Evolutionary conservation across 148 eudicot genomes (phyloP), one percentile per base, ranked within the genome.

Genomic region (Rhododendron vialii): DNA sequence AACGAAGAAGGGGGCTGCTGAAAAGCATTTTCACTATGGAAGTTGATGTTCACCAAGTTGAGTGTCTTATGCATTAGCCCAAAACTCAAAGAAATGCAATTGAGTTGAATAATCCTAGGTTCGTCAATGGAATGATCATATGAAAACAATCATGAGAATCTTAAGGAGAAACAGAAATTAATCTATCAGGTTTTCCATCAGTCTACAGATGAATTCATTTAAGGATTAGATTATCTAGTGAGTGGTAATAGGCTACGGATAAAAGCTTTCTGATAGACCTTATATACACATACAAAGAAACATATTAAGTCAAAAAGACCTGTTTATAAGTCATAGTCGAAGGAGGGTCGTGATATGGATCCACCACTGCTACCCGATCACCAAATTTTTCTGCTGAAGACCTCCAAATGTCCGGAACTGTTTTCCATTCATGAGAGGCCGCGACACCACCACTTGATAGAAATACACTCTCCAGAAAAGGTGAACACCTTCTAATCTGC

Each of bases 321-420:
- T 96, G 94, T 85, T 92, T 95, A 92, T 96, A 96, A 83, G 98
- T 95, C 92, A 96, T 85, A 87, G 92, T 88, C 18, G 89, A 87
- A 26, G 98, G 95, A 76, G 99, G 99, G 47, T 94, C 93, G 82
- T 96, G 99, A 89, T 95, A 93, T 71, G 87, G 94, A 88, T 96
- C 99, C 78, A 92, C 89, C 86, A 96, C 82, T 43, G 98, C 99
- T 20, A 91, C 90, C 53, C 91, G 94, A 86, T 96, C 98, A 88
- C 94, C 94, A 90, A 87, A 94, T 80, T 91, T 96, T 89, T 96
- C 96, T 30, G 98, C 96, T 85, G 94, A 89, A 63, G 93, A 93
- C 89, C 93, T 95, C 99, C 99, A 96, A 81, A 96, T 94, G 88
- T 96, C 99, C 80, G 99, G 99, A 89, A 96, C 93, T 50, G 94